Evolutionary conservation across 1,139 yeast genomes (phyloP).

Genomic region (Candida gigantensis): DNA sequence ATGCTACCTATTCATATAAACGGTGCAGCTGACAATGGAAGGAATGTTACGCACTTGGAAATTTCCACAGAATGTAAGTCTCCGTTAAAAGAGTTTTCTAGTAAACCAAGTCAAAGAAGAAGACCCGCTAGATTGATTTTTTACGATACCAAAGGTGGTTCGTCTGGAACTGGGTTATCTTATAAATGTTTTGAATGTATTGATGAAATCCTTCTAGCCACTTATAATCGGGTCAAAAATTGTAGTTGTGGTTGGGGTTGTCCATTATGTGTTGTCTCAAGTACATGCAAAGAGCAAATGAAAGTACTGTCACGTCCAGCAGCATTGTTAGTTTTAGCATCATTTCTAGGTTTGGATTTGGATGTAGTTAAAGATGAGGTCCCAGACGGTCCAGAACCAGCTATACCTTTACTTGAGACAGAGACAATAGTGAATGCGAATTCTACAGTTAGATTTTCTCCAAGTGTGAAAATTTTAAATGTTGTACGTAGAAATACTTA

Average conservation of each 20-base stretch:
- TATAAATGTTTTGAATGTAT: constrained; percentile 77
- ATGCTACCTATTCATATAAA: constrained; percentile 61
- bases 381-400: constrained; percentile 81
- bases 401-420: constrained; percentile 65
- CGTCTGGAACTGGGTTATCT: constrained; percentile 75
- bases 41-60: constrained; percentile 49
- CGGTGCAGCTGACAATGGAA: constrained; percentile 37
- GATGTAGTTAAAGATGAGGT: constrained; percentile 39
- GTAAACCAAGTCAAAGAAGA: constrained; percentile 61
- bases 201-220: constrained; percentile 60
- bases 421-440: constrained; percentile 67
- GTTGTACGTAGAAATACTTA: constrained; percentile 18
- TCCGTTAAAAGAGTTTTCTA: constrained; percentile 90
- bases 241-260: constrained; percentile 90
- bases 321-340: constrained; percentile 67
- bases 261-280: constrained; percentile 80
- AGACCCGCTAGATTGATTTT: constrained; percentile 87
- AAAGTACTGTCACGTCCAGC: constrained; percentile 87
- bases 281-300: constrained; percentile 77
- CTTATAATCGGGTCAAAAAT: constrained; percentile 56
- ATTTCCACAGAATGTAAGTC: constrained; percentile 93
- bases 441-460: constrained; percentile 55
- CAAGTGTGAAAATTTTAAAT: constrained; percentile 59
- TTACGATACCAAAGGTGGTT: constrained; percentile 81
- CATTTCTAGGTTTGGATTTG: constrained; percentile 50